Percentiles rank a stretch among this genome's conserved stretches.
Evolutionary conservation across 257 asterid species (phyloP).

Genomic region (Solanum chaucha): DNA sequence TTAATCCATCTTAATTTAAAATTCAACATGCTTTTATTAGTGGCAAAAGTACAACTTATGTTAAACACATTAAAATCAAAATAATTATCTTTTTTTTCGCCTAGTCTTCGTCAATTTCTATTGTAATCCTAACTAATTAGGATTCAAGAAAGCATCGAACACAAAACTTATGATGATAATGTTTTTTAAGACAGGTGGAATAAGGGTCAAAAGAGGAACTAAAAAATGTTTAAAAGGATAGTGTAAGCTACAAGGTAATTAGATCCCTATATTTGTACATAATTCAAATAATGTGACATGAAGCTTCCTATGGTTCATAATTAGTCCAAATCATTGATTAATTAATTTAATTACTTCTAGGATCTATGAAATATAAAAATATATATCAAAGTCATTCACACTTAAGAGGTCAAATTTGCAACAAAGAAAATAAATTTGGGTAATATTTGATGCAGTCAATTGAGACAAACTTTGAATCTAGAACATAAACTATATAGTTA

Average conservation of each 20-base stretch:
- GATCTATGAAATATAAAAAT: neutral
- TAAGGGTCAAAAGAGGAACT: neutral
- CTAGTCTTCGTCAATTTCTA: neutral
- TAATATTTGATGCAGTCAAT: neutral
- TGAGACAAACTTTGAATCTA: neutral
- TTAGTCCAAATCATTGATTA: neutral
- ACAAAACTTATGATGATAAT: neutral
- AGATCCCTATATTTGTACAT: neutral
- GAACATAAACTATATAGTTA: neutral
- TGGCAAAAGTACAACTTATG: neutral
- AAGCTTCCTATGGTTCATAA: neutral
- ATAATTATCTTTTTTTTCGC: neutral
- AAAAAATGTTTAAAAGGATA: neutral
- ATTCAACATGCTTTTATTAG: neutral
- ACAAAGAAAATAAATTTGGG: neutral
- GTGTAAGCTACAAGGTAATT: neutral
- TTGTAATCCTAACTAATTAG: neutral
- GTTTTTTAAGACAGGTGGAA: fast-evolving
- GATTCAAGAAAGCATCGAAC: no score
- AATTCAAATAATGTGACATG: neutral
- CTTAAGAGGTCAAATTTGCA: neutral
- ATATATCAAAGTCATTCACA: neutral
- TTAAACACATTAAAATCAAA: neutral
- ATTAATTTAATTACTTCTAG: neutral
- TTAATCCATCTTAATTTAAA: neutral